These are phyloP conservation scores for Hirschfeldia incana DNA, from an alignment of 345 rosid genomes.

Conservation along the genomic window DNA sequence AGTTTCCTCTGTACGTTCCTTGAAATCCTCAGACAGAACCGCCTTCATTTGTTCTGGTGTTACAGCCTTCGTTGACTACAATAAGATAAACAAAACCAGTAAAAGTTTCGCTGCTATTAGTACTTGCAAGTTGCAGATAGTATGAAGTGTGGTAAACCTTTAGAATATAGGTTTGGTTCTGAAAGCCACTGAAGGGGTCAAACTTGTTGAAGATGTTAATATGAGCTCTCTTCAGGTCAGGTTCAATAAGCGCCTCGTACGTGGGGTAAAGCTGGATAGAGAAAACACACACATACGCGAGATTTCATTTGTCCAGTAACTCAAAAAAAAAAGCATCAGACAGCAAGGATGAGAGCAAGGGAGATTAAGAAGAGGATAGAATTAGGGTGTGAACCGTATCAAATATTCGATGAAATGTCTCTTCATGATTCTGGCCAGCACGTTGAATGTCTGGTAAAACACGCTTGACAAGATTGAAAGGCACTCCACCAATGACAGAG, in stretches of 20 bases:
- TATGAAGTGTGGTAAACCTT: slow-evolving; percentile 54
- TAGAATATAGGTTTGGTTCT: slow-evolving; percentile 83
- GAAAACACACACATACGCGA: not conserved
- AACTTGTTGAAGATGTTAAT: slow-evolving; percentile 93
- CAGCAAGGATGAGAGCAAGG: not conserved
- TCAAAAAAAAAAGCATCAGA: not conserved
- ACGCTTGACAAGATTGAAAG: slow-evolving; percentile 93
- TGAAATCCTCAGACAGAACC: slow-evolving; percentile 55
- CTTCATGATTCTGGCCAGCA: slow-evolving; percentile 65
- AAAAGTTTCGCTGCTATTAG: no score
- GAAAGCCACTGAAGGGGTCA: slow-evolving; percentile 87
- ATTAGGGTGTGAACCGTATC: slow-evolving; percentile 68
- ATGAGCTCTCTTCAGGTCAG: slow-evolving; percentile 94
- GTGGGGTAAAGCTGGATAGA: slow-evolving; percentile 82
- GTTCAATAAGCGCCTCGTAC: slow-evolving; percentile 99
- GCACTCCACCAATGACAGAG: slow-evolving; percentile 95
- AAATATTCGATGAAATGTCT: slow-evolving; percentile 91
- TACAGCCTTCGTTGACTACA: slow-evolving; percentile 73
- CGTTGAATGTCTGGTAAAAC: slow-evolving; percentile 95
- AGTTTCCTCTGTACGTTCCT: slow-evolving; percentile 85
- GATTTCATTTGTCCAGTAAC: no score
- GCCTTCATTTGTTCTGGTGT: slow-evolving; percentile 78
- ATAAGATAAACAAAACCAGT: slow-evolving; percentile 37
- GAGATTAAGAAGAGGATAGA: slow-evolving; percentile 19
- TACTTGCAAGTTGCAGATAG: no score